Conservation (phyloP, 768 basidiomycete genomes). For the Cyclocybe cylindracea region DNA sequence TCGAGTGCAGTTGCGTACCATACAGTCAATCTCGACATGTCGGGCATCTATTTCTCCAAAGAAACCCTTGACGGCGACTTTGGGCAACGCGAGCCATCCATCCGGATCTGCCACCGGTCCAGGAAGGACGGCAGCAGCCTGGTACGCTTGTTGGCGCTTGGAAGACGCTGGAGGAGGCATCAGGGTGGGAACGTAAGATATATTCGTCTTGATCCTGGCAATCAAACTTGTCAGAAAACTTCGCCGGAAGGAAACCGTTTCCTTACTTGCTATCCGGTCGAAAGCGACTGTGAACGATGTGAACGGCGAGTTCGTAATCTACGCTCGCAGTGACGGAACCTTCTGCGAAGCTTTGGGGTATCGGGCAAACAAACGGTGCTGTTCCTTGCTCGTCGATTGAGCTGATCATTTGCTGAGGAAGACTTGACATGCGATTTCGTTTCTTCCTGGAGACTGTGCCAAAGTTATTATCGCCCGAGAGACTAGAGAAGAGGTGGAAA, state of each 20-base stretch:
- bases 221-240: not conserved
- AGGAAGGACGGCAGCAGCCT: constrained; percentile 20
- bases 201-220: not conserved
- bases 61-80: constrained; percentile 23
- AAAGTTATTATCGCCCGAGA: not conserved
- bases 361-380: not conserved
- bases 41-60: constrained; percentile 22
- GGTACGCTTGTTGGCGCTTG: constrained; percentile 30
- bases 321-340: not conserved
- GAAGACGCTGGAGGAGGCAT: constrained; percentile 29
- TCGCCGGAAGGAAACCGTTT: not conserved
- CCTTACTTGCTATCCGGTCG: constrained; percentile 3
- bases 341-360: constrained; percentile 3
- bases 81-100: constrained; percentile 32
- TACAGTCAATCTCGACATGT: constrained; percentile 28
- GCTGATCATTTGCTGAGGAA: not conserved
- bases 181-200: constrained; percentile 16
- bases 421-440: not conserved
- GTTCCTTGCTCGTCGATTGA: not conserved
- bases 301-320: constrained; percentile 1
- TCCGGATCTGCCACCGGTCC: constrained; percentile 32
- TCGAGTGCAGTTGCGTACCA: not conserved
- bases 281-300: constrained; percentile 1
- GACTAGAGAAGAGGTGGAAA: not conserved
- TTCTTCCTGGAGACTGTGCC: not conserved